Percentiles rank a stretch among this genome's conserved stretches.
Conservation (phyloP, 1,284 basidiomycete genomes). For the Ustilago xerochloae region DNA sequence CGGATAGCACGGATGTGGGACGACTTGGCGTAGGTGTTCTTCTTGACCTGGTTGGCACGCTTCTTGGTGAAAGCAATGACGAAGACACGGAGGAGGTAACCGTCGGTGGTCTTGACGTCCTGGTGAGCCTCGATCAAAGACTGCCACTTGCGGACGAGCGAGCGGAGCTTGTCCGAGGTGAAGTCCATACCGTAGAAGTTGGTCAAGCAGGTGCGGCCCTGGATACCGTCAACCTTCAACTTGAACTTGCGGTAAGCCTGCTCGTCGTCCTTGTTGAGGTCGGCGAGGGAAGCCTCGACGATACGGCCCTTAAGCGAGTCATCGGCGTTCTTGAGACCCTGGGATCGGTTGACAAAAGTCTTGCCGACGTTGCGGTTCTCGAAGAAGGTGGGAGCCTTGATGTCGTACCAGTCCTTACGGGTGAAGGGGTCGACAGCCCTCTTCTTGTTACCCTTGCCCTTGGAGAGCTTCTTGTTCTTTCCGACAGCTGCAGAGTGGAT, state of each 20-base stretch:
- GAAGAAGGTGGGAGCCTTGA: constrained; percentile 98
- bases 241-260: constrained; percentile 99
- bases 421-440: constrained; percentile 99
- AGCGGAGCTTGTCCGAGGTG: constrained; percentile 99
- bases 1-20: constrained; percentile 96
- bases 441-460: constrained; percentile 99
- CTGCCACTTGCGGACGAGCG: constrained; percentile 99
- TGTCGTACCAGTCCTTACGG: constrained; percentile 99
- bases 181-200: constrained; percentile 99
- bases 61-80: constrained; percentile 99
- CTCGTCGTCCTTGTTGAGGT: constrained; percentile 99
- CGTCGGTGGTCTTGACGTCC: constrained; percentile 99
- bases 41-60: constrained; percentile 94
- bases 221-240: constrained; percentile 95
- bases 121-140: constrained; percentile 98
- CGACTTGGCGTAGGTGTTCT: constrained; percentile 98
- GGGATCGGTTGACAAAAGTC: constrained; percentile 97
- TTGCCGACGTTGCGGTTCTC: constrained; percentile 97
- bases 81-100: constrained; percentile 98
- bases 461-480: constrained; percentile 98
- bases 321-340: constrained; percentile 98
- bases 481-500: constrained; percentile 66
- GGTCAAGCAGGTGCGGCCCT: constrained; percentile 99
- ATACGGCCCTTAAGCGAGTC: constrained; percentile 98
- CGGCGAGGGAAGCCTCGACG: constrained; percentile 93